phyloP scores from a whole-genome alignment of 73 alveolate genomes.

The Paramecium biaurelia region DNA sequence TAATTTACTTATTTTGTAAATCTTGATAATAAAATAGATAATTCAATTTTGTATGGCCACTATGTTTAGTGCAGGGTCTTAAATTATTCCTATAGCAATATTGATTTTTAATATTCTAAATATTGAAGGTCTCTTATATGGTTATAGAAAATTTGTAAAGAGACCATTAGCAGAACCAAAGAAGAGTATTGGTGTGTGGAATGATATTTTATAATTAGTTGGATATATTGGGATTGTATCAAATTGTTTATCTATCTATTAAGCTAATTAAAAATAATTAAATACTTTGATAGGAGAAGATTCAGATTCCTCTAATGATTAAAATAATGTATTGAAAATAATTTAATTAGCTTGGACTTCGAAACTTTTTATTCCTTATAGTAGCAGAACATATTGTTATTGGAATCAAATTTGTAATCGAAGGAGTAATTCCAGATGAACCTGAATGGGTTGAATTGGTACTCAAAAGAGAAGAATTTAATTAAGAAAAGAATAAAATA shows the following conservation, averaged over 20 bases:
- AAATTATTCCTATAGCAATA: background rate
- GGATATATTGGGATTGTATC: background rate
- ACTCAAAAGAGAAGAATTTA: background rate
- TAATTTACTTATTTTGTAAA: background rate
- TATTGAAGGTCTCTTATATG: background rate
- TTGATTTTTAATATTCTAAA: background rate
- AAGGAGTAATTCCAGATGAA: background rate
- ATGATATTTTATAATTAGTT: background rate
- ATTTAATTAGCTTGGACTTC: background rate
- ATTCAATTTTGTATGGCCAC: background rate
- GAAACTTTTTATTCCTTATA: background rate
- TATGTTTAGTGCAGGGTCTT: background rate
- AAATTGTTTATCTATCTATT: background rate
- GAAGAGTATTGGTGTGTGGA: background rate
- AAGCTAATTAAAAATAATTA: background rate
- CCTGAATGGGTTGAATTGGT: background rate
- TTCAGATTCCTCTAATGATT: background rate
- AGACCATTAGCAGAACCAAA: slow-evolving; percentile 7
- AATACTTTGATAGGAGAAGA: background rate
- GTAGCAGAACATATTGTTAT: background rate
- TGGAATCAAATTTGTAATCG: slow-evolving; percentile 4
- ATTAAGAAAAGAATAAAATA: background rate
- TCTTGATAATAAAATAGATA: background rate
- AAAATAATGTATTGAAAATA: background rate
- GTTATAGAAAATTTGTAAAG: background rate